Base-by-base conservation (phyloP, 441 rosid genomes). In the Sinapis alba region DNA sequence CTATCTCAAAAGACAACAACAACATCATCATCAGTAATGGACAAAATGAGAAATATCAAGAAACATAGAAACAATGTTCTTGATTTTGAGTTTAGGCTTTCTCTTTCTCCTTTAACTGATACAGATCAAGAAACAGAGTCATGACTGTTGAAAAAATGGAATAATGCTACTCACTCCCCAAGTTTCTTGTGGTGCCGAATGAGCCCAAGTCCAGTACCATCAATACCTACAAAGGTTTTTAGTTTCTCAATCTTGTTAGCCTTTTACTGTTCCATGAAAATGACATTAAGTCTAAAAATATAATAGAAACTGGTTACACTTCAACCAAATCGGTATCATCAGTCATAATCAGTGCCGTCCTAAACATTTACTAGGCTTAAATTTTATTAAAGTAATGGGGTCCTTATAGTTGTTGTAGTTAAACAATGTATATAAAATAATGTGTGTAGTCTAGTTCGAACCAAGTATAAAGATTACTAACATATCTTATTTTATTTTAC, bases 181-280 rank as follows among this genome's bases (percentile, higher is more conserved):
- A 95, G 88, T 65, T 74, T 78, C 60, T 79, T 62, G 75, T 89
- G 90, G 63, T 95, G 96, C 56, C 61, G 83, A 38, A 80, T 66
- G 59, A 95, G 93, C 16, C 98, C 99, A 59, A 92, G 86, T 68
- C 97, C 99, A 54, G 85, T 87, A 24, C 99, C 97, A 74, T 95
- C 98, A 15, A 89, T 83, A 30, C 97, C 99, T 95, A 79, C 53
- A 43, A 26, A 43, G 51, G 18, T 47, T 47, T 15, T 6, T 6
- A 47, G 53, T 47, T 47, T 47, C 53, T 15, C 53, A 47, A 28
- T 6, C 34, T 28, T 28, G 34, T 28, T 28, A 28, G 34, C 34
- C 34, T 28, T 28, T 28, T 6, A 6, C 7, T 28, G 34, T 28
- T 28, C n/a, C 34, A 28, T 28, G 34, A 28, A 28, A 28, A 28